Evolutionary conservation across 129 eudicot genomes (phyloP).

Genomic region (Mikania micrantha): DNA sequence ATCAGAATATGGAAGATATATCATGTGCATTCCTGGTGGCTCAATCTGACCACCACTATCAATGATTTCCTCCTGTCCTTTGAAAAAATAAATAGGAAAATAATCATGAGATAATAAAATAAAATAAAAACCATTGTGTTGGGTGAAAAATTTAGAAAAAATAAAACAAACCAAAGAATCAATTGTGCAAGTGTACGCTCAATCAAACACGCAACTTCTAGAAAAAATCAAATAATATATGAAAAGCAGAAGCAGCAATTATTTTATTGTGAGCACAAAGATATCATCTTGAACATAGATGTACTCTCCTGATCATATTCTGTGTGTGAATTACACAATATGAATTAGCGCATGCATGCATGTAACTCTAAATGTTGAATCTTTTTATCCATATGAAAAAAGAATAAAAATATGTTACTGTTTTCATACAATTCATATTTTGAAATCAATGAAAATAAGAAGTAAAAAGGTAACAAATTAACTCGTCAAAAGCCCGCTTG

Average conservation of each 20-base stretch:
- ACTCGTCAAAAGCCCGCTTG: background rate
- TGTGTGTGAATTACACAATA: background rate
- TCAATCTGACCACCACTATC: conserved; percentile 85
- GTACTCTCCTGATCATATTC: background rate
- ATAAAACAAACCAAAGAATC: background rate
- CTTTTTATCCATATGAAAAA: background rate
- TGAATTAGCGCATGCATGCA: background rate
- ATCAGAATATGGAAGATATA: conserved; percentile 93
- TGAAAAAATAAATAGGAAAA: background rate
- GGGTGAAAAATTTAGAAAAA: background rate
- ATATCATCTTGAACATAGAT: background rate
- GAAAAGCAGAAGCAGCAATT: background rate
- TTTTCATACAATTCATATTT: background rate
- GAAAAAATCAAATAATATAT: background rate
- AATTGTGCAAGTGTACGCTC: background rate
- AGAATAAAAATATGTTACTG: background rate
- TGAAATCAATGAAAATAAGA: background rate
- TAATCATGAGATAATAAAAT: conserved; percentile 1
- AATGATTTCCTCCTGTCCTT: conserved; percentile 71
- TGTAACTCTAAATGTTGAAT: background rate
- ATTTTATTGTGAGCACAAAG: background rate
- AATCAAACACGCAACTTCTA: background rate
- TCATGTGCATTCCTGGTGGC: conserved; percentile 99
- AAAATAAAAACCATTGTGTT: background rate
- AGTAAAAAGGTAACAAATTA: background rate